Evolutionary conservation across 768 basidiomycete genomes (phyloP).

Genomic region (Boletus reticulatus): DNA sequence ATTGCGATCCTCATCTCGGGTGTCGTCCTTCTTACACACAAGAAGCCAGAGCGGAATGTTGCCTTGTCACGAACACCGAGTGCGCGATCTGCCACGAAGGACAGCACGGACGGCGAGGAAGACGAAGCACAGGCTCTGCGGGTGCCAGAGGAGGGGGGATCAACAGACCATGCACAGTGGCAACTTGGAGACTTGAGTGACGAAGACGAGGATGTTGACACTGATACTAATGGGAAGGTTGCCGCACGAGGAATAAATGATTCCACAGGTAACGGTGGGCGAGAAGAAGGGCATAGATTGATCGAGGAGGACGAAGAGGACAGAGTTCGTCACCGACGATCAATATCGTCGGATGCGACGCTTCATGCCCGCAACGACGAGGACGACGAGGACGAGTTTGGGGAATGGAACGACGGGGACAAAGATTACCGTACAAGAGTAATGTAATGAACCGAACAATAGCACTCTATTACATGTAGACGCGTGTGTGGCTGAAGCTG

Average conservation of each 20-base stretch:
- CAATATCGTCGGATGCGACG: conserved; percentile 39
- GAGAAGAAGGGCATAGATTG: conserved; percentile 43
- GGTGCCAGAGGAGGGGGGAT: conserved; percentile 37
- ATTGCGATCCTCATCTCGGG: conserved; percentile 86
- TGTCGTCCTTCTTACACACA: conserved; percentile 90
- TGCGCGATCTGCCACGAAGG: conserved; percentile 25
- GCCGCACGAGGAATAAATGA: conserved; percentile 16
- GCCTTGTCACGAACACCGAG: conserved; percentile 25
- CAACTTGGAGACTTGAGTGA: conserved; percentile 72
- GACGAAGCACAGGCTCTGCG: conserved; percentile 41
- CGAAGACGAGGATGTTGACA: conserved; percentile 45
- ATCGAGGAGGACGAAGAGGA: conserved; percentile 36
- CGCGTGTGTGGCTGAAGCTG: conserved; percentile 20
- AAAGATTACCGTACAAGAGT: conserved; percentile 1
- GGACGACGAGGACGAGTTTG: conserved; percentile 34
- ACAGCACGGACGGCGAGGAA: conserved; percentile 21
- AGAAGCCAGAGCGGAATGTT: conserved; percentile 67
- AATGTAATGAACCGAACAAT: too few relatives aligned
- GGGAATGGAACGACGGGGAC: conserved; percentile 27
- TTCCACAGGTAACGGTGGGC: conserved; percentile 4
- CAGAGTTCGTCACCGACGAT: conserved; percentile 33
- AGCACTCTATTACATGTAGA: not conserved
- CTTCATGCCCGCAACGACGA: conserved; percentile 19
- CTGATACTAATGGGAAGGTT: conserved; percentile 38
- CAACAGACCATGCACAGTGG: conserved; percentile 49